Conservation (phyloP, 225 moss, liverwort and hornwort species). For the Thuidium tamariscinum region DNA sequence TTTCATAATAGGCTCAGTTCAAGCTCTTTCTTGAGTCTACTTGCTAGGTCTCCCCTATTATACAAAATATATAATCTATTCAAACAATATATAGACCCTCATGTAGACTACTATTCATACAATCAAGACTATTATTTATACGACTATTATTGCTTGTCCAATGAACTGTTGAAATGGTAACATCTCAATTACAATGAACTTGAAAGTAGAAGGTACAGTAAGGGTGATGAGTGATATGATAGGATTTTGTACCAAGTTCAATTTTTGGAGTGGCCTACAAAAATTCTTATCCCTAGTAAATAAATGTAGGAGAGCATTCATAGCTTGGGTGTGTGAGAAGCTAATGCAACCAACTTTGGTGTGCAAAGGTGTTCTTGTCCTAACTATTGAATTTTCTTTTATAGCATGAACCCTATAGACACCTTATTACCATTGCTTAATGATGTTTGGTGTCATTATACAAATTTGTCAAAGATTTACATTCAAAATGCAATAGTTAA, state of each 20-base stretch:
- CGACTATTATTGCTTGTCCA: not conserved
- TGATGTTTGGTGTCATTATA: not conserved
- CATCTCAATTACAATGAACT: not conserved
- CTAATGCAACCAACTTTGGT: fast-evolving
- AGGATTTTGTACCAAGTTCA: fast-evolving
- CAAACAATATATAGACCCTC: too few species aligned
- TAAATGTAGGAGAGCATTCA: fast-evolving
- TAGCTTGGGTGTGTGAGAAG: fast-evolving
- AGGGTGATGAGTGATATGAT: fast-evolving
- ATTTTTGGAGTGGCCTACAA: fast-evolving
- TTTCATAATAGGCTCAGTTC: not conserved
- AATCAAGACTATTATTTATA: not conserved
- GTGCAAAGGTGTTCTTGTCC: fast-evolving
- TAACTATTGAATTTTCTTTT: not conserved
- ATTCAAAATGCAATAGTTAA: not conserved
- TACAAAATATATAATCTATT: fast-evolving
- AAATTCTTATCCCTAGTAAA: fast-evolving
- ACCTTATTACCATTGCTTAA: not conserved
- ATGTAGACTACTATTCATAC: fast-evolving
- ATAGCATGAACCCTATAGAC: fast-evolving
- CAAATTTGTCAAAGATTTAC: not conserved
- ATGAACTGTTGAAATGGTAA: too few species aligned
- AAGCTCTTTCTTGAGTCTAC: fast-evolving
- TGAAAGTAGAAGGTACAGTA: fast-evolving
- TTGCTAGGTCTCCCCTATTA: fast-evolving